Base-by-base conservation (phyloP, 2,329 filamentous ascomycete genomes). In the Arthrobotrys musiformis region DNA sequence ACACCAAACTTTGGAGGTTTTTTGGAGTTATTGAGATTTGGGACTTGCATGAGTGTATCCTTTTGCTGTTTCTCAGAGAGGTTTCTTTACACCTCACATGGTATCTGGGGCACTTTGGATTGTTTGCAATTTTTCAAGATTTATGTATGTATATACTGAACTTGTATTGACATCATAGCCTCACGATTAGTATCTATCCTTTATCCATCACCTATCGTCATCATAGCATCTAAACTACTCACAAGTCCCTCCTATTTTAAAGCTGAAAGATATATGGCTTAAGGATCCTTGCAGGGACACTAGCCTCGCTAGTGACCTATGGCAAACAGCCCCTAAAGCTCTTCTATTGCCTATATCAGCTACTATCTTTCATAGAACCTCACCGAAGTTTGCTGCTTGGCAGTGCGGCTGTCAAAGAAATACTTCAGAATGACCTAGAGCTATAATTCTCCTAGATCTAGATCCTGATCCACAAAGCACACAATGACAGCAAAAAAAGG, bases 361-460 rank as follows among this genome's bases (percentile, higher is more conserved):
- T 8, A 13, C 17, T 40, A 40, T 2, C 4, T 15, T 37, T 8
- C 17, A 22, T 19, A 15, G 30, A 46, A 33, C 15, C 17, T 17
- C 6, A 24, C 1, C 30, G 26, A 50, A 60, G 52, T 48, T 69
- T 69, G 64, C 64, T 52, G 28, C 61, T 52, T 40, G 50, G 61
- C 61, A 28, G 19, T 19, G 22, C 13, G 46, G 2, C 17, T 48
- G n/a, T 72, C 48, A 73, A 73, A 61, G 60, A 67, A 52, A 52
- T 2, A 9, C 35, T 61, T 52, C 17, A 50, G 50, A 52, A 67
- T 42, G 3, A 61, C 40, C 22, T 61, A 52, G 40, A 52, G 15
- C 13, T 33, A 17, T 40, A n/a, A 2, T 22, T 64, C 30, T 19
- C 35, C 35, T 62, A 26, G 28, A 64, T 56, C 11, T 24, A 5